Base-by-base conservation (phyloP, 2,329 filamentous ascomycete genomes). In the Ascochyta clinopodiicola region DNA sequence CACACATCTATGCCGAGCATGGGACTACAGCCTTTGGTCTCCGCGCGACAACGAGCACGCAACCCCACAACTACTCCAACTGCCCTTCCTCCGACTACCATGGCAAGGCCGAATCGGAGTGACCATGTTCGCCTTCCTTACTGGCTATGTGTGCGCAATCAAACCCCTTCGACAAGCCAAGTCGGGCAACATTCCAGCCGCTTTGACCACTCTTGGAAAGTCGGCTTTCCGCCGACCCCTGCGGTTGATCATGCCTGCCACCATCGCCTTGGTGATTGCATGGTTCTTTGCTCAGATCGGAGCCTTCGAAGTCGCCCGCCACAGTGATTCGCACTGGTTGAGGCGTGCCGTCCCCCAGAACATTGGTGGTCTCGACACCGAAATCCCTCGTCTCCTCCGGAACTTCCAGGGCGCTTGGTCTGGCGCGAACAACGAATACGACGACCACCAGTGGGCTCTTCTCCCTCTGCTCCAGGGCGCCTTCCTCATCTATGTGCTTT, bases 361-460 rank as follows among this genome's bases (percentile, higher is more conserved):
- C 15, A 70, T 78, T 42, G 75, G 78, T 22, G 73, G 76, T 5
- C 73, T 83, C n/a, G 71, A 69, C 44, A 71, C 75, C 13, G 82
- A 83, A 59, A 61, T 83, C 6, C 59, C 71, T 27, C 71, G 79
- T 17, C 66, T 84, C 32, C 77, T 81, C 49, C 64, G 67, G 54
- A 78, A 78, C 57, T 80, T 82, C 59, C 71, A 81, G 22, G 75
- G 70, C 9, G 79, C 78, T 10, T 84, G 82, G 82, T 82, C 80
- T 12, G 80, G 75, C 47, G 78, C 77, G 1, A 79, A 79, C 62
- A 82, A 82, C 70, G 73, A 78, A 8, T 83, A 82, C 50, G 82
- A 84, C 62, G 77, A 82, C 51, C 81, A 84, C 56, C 82, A 84
- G 62, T 84, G 82, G 82, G 81, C 82, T 3, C 76, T 84, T 63